A percentile compares a stretch with the other conserved stretches of the same genome.
Evolutionary conservation across 139 green algal genomes (phyloP).

Genomic region (Chlorella sp.): DNA sequence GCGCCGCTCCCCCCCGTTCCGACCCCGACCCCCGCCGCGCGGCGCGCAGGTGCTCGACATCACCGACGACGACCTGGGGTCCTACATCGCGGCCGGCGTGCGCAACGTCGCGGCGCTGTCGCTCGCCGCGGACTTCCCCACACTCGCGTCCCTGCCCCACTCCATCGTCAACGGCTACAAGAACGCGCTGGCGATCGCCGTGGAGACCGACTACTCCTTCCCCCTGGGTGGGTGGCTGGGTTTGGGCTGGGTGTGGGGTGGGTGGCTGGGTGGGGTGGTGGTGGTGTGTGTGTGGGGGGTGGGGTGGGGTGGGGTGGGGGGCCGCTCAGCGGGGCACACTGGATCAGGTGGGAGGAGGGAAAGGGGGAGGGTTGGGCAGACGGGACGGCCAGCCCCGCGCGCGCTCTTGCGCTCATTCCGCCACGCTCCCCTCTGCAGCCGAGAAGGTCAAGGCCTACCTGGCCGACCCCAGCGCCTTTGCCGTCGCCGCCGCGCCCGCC

Average conservation of each 20-base stretch:
- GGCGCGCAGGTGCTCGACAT: slow-evolving; percentile 91
- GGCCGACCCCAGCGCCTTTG: slow-evolving; percentile 81
- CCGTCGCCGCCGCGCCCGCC: slow-evolving; percentile 55
- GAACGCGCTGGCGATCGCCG: slow-evolving; percentile 95
- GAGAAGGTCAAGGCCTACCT: slow-evolving; percentile 89
- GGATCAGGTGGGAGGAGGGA: no score
- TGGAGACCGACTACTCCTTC: slow-evolving; percentile 94
- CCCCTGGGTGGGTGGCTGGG: slow-evolving; percentile 67
- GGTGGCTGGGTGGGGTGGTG: no score
- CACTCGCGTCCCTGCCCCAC: slow-evolving; percentile 91
- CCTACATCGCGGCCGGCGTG: slow-evolving; percentile 66
- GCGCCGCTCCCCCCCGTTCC: background rate
- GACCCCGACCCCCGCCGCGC: background rate
- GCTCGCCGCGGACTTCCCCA: slow-evolving; percentile 86
- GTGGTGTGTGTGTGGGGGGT: no score
- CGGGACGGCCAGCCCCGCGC: no score
- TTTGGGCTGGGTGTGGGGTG: no score
- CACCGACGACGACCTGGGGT: slow-evolving; percentile 89
- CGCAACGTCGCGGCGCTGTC: slow-evolving; percentile 87
- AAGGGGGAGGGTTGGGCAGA: no score
- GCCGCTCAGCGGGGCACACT: no score
- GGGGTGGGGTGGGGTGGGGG: no score
- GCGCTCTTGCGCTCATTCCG: no score
- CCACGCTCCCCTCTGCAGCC: no score
- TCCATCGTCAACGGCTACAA: slow-evolving; percentile 98